Evolutionary conservation across 805 yeast species (phyloP).

Genomic region (Suhomyces faveliae): DNA sequence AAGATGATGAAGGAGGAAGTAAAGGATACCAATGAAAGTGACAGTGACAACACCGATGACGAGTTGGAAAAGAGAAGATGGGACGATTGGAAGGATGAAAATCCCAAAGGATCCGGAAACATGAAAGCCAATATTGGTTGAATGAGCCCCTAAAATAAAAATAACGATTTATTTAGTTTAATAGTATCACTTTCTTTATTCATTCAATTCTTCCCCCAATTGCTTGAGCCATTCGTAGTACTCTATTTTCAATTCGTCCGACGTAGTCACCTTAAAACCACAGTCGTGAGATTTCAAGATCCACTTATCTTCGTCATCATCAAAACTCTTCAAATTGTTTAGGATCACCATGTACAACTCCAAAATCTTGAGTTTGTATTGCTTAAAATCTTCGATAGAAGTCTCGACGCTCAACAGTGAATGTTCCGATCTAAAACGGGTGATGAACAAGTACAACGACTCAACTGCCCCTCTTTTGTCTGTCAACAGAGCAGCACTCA

Average conservation of each 20-base stretch:
- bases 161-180: background rate
- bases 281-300: slow-evolving; percentile 21
- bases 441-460: slow-evolving; percentile 37
- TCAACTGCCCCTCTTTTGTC: slow-evolving; percentile 47
- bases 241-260: slow-evolving; percentile 32
- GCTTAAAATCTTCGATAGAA: slow-evolving; percentile 24
- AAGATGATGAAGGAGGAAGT: slow-evolving; percentile 61
- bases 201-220: slow-evolving; percentile 24
- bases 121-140: slow-evolving; percentile 51
- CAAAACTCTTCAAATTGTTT: slow-evolving; percentile 36
- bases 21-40: slow-evolving; percentile 36
- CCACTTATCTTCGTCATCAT: slow-evolving; percentile 38
- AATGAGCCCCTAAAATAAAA: background rate
- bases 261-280: slow-evolving; percentile 19
- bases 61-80: slow-evolving; percentile 80
- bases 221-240: slow-evolving; percentile 36
- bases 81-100: slow-evolving; percentile 90
- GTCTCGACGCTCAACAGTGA: slow-evolving; percentile 13
- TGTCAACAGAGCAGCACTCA: slow-evolving; percentile 15
- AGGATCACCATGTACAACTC: slow-evolving; percentile 43
- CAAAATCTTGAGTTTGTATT: slow-evolving; percentile 37
- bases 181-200: background rate
- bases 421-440: slow-evolving; percentile 30
- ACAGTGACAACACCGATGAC: slow-evolving; percentile 49
- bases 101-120: slow-evolving; percentile 89